Base-by-base conservation (phyloP, 805 yeast species). In the Candida rishiriensis region DNA sequence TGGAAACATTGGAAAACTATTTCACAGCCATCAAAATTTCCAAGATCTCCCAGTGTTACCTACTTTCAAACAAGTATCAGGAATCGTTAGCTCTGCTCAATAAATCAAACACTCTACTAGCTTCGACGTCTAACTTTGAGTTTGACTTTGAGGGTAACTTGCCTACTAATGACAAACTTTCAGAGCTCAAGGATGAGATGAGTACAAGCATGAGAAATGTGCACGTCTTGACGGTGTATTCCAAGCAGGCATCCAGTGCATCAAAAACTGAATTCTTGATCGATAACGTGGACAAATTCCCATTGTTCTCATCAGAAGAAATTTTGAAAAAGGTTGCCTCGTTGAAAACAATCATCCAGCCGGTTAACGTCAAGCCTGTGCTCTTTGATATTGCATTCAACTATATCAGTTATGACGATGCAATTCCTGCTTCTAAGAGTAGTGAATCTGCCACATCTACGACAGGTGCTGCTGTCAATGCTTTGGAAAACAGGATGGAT, bases 311-410 rank as follows among this genome's bases (percentile, higher is more conserved):
- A 9, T 40, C 57, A 29, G 49, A 51, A 9, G 60, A 58, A 29
- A 52, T 71, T 1, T 48, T 73, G 37, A 58, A 64, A 2, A 54
- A 41, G 21, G 48, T 66, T 40, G 66, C 61, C 3, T 55, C 63
- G 41, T 47, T 68, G 15, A 55, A 60, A 3, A 56, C 62, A 11
- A 40, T 48, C n/a, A 39, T 88, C 34, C 69, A 66, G 50, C 85
- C 95, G 1, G 78, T 86, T 1, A 74, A 81, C 42, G 78, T 83
- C 45, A 91, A 93, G 65, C 97, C 99, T 0, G 95, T 89, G 10
- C 75, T 90, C 56, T 93, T 88, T 56, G 99, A 91, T 61, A 71
- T 88, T 51, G 98, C 95, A 0, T 90, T 73, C 70, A 90, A 89
- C 61, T 89, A 86, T 58, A 75, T 90, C 42, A 71, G 73, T 31